A percentile compares a stretch with the other conserved stretches of the same genome.
phyloP scores from a whole-genome alignment of 257 asterid genomes.

The Rubia yunnanensis region DNA sequence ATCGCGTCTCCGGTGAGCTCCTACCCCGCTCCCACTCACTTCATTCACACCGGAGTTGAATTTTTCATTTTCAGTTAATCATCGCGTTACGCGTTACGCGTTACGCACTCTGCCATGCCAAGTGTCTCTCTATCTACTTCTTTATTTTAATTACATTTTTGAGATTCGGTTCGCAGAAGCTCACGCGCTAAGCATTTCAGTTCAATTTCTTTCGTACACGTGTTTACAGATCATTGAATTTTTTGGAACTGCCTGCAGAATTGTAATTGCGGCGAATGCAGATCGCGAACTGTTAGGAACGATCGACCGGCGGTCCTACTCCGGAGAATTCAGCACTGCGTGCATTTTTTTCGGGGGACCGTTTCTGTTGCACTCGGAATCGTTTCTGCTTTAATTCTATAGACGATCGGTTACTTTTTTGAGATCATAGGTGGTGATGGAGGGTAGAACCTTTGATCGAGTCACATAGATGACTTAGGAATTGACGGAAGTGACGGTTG shows the following conservation, averaged over 20 bases:
- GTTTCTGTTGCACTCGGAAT: conserved; percentile 1
- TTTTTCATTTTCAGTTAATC: not conserved
- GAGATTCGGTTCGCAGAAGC: not conserved
- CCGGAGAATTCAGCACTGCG: conserved; percentile 19
- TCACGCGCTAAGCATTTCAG: not conserved
- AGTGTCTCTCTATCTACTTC: conserved; percentile 1
- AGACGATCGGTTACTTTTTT: not conserved
- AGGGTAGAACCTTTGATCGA: conserved; percentile 26
- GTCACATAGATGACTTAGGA: conserved; percentile 17
- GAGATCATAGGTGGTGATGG: not conserved
- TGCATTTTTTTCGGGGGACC: not conserved
- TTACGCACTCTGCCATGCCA: conserved; percentile 8
- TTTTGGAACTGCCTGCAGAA: conserved; percentile 6
- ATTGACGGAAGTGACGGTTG: conserved; percentile 29
- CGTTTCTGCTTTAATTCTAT: not conserved
- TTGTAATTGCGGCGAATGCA: conserved; percentile 26
- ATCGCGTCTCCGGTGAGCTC: conserved; percentile 8
- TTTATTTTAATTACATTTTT: not conserved
- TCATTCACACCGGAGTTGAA: not conserved
- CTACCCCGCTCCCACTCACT: not conserved
- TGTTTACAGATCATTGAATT: not conserved
- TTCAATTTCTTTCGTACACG: not conserved
- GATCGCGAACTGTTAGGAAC: conserved; percentile 37
- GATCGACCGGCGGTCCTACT: conserved; percentile 23
- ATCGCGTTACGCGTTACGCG: not conserved